These are phyloP conservation scores for Neospora caninum DNA, from an alignment of 169 alveolate species.

Conservation along the genomic window DNA sequence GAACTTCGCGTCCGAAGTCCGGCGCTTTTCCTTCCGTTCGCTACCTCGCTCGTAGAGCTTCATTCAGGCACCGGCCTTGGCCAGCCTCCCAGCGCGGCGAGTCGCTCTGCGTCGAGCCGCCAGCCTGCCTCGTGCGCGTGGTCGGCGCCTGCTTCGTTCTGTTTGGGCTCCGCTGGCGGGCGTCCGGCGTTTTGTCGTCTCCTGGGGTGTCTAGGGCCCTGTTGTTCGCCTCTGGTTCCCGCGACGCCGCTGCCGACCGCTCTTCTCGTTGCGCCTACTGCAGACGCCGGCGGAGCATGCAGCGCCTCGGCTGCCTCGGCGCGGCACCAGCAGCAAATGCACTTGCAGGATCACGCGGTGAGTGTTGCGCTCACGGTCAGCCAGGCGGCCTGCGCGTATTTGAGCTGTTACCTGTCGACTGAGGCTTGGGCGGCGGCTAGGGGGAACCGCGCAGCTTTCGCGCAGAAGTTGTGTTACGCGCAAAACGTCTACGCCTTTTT, in stretches of 20 bases:
- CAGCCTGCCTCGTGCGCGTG: not conserved
- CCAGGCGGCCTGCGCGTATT: conserved; percentile 28
- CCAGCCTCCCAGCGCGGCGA: conserved; percentile 27
- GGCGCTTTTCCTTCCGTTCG: conserved; percentile 31
- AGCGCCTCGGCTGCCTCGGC: conserved; percentile 24
- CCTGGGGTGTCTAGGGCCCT: conserved; percentile 52
- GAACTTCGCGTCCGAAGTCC: conserved; percentile 39
- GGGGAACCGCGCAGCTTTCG: conserved; percentile 22
- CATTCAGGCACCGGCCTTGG: not conserved
- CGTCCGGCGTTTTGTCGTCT: conserved; percentile 33
- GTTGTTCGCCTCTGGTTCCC: not conserved
- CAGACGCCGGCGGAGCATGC: not conserved
- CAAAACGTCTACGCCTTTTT: conserved; percentile 30
- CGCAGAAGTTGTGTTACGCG: conserved; percentile 12
- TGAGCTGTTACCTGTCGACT: conserved; percentile 46
- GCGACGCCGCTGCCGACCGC: not conserved
- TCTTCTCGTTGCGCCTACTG: not conserved
- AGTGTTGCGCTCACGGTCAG: conserved; percentile 39
- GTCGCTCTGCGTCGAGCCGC: not conserved
- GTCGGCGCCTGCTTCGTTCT: not conserved
- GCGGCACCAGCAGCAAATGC: conserved; percentile 32
- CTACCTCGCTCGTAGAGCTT: conserved; percentile 22
- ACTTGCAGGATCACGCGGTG: conserved; percentile 48
- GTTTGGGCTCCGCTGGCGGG: not conserved
- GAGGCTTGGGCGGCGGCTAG: conserved; percentile 43